Conservation (phyloP, 129 eudicot species). For the Centaurea solstitialis region DNA sequence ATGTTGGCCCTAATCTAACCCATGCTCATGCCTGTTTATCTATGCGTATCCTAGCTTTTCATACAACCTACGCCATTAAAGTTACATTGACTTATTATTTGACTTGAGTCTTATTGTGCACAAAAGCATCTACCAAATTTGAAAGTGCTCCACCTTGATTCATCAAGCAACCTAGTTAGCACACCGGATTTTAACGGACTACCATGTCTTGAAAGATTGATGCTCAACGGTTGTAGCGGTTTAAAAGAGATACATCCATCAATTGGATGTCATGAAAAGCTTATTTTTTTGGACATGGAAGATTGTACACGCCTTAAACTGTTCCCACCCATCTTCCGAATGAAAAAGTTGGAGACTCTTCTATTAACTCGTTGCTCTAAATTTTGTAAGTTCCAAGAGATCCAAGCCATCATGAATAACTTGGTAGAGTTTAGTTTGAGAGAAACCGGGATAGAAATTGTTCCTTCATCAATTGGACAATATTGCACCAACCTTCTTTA, state of each 20-base stretch:
- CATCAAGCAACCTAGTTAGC: background rate
- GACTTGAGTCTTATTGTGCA: background rate
- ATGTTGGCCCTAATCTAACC: too few species aligned
- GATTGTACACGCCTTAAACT: background rate
- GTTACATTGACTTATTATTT: too few species aligned
- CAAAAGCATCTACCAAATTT: background rate
- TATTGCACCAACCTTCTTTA: background rate
- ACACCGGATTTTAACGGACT: slow-evolving; percentile 8
- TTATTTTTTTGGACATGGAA: background rate
- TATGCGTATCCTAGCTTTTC: too few species aligned
- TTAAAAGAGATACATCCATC: slow-evolving; percentile 7
- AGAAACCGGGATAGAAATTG: background rate
- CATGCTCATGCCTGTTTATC: too few species aligned
- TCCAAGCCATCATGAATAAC: background rate
- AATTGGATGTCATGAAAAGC: background rate
- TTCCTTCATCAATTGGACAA: background rate
- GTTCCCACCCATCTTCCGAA: background rate
- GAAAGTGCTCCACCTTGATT: background rate
- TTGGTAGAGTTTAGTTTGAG: background rate
- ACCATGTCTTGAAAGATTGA: background rate
- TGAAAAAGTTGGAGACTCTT: background rate
- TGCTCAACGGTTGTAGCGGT: background rate
- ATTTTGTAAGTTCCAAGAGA: background rate
- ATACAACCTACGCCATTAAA: too few species aligned
- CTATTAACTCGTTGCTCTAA: background rate